Base-by-base conservation (phyloP, 177 flowering plant genomes). In the Vitis hybrid region DNA sequence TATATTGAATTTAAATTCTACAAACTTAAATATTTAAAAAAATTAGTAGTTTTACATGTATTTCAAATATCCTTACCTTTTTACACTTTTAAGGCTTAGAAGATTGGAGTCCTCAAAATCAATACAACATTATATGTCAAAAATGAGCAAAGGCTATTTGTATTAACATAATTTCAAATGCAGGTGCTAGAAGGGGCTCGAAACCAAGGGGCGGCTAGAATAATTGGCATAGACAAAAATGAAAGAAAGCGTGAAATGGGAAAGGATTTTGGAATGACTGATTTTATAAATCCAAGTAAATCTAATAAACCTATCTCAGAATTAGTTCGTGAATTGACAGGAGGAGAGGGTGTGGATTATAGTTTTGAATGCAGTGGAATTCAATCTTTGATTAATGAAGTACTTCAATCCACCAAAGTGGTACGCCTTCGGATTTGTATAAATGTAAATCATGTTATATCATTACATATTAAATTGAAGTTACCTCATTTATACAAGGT, bases 101-200 rank as follows among this genome's bases (percentile, higher is more conserved):
- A 23, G 26, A 23, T 23, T 23, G 0, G 26, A 23, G 26, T 23
- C 26, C 26, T 23, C 2, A 23, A 23, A 23, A 23, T 23, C 0
- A 34, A 34, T 34, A 34, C 5, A 34, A 34, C 40, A 34, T 34
- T 6, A 34, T 6, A 34, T 34, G 40, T 34, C 5, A 23, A 23
- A 23, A 23, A 23, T 23, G 26, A 23, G 26, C 26, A 23, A 23
- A 23, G 26, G 26, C 26, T 23, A 23, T 23, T 23, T 23, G 26
- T 23, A 23, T 23, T 23, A 23, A 23, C 26, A 23, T 23, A 23
- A 23, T 23, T 23, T 23, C 26, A 34, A 50, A 15, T 34, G 68
- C 77, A 87, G 91, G 91, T 57, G 1, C 63, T 82, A 19, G 78
- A 76, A 12, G 91, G 82, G 65, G 88, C 91, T 6, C 70, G 77